Percentiles rank a stretch among this genome's conserved stretches.
These are phyloP conservation scores for Penicillium freii DNA, from an alignment of 2,329 filamentous ascomycete genomes.

Conservation along the genomic window DNA sequence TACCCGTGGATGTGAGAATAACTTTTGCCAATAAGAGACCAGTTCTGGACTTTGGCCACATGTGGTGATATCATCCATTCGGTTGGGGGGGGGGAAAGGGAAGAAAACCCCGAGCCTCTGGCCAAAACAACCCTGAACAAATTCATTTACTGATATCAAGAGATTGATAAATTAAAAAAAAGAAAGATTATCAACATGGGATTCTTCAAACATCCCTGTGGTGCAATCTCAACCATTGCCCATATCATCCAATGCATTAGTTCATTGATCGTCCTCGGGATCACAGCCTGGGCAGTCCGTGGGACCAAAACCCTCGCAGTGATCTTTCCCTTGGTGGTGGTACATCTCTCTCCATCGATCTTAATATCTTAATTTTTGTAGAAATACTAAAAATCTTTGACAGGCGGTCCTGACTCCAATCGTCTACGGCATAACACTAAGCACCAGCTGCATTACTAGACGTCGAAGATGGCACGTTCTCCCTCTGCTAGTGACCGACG, in stretches of 20 bases:
- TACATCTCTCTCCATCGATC: not conserved
- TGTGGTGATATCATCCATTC: slow-evolving; percentile 9
- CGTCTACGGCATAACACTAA: slow-evolving; percentile 2
- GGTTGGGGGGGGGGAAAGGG: too few relatives aligned
- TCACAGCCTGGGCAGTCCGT: slow-evolving; percentile 21
- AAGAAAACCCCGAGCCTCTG: not conserved
- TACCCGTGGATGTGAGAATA: not conserved
- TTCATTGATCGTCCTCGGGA: slow-evolving; percentile 20
- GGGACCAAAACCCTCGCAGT: slow-evolving; percentile 20
- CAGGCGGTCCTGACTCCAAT: slow-evolving; percentile 15
- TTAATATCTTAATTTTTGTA: not conserved
- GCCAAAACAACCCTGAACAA: not conserved
- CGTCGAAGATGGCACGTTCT: slow-evolving; percentile 13
- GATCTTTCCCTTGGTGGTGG: slow-evolving; percentile 18
- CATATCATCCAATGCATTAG: slow-evolving; percentile 14
- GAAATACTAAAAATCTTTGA: not conserved
- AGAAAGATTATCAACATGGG: not conserved
- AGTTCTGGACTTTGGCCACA: not conserved
- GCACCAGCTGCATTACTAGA: slow-evolving; percentile 8
- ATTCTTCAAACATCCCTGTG: slow-evolving; percentile 12
- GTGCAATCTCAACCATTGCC: slow-evolving; percentile 9
- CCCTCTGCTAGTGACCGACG: slow-evolving; percentile 11
- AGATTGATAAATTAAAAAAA: not conserved
- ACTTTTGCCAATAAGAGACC: not conserved
- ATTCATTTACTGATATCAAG: not conserved